Evolutionary conservation across 2,329 filamentous ascomycete genomes (phyloP), one percentile per base, ranked within the genome.

Genomic region (Trichoderma simmonsii): DNA sequence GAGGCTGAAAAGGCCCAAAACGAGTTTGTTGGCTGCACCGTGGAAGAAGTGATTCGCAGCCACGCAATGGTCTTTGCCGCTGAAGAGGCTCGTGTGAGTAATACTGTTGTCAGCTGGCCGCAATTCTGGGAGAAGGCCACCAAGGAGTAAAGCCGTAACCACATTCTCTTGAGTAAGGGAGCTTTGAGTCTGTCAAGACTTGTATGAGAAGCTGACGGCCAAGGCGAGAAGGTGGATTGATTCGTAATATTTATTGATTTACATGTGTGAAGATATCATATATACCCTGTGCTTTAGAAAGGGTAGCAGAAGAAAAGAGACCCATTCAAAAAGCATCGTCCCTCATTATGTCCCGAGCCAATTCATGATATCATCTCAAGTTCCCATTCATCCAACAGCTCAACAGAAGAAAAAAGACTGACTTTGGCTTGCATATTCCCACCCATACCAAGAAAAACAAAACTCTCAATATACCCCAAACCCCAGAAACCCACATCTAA

Each of bases 1-100:
- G 82, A 84, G 32, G 91, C 92, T 1, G 83, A 86, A 54, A 87
- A 87, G 73, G 95, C 95, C 2, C 95, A 98, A 85, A 85, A 86
- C 71, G 85, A 90, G 77, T 89, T 91, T 78, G 85, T 98, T 30
- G 94, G 94, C 0, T 97, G 93, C 81, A 92, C 91, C 14, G 83
- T 97, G 8, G 93, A 97, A 71, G 96, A 98, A 78, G 89, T 92
- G 1, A 87, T 98, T n/a, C 87, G 92, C 63, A 97, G 94, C 78
- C 96, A 98, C 82, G 95, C 93, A 2, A 88, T 96, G 82, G 95
- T 98, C 0, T 99, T 98, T 84, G 95, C 94, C 28, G 96, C 95
- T 0, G 96, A 98, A 82, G 92, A 97, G 77, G 94, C 95, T 6
- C 88, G 95, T 77, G 85, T 84, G 64, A 86, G 87, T 65, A 89